Evolutionary conservation across 345 rosid genomes (phyloP).

Genomic region (Moricandia moricandioides): DNA sequence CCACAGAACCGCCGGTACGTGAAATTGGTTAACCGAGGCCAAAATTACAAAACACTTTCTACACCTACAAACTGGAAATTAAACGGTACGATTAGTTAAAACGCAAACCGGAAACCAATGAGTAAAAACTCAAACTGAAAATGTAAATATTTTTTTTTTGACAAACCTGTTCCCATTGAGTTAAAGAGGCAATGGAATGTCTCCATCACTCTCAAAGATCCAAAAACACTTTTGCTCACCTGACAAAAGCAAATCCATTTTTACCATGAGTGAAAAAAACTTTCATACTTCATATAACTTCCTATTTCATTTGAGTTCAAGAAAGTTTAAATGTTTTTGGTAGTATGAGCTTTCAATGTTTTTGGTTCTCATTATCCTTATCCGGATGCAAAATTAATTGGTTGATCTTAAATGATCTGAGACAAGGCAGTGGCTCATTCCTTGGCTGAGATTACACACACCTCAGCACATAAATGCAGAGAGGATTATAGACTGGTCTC

Average conservation of each 20-base stretch:
- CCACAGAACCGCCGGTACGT: conserved; percentile 31
- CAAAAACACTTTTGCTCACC: conserved; percentile 32
- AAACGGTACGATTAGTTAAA: no score
- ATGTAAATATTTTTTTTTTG: conserved; percentile 31
- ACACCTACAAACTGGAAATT: conserved; percentile 47
- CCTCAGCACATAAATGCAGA: conserved; percentile 28
- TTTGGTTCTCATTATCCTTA: conserved; percentile 27
- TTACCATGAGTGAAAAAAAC: conserved; percentile 32
- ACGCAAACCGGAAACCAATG: conserved; percentile 27
- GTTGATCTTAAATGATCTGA: conserved; percentile 20
- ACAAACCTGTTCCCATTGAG: conserved; percentile 66
- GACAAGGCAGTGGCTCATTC: conserved; percentile 7
- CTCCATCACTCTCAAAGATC: conserved; percentile 65
- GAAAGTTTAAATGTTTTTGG: neutral
- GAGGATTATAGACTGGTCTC: conserved; percentile 26
- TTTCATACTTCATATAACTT: conserved; percentile 30
- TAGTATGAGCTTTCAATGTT: conserved; percentile 17
- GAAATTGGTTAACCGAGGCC: conserved; percentile 42
- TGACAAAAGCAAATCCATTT: conserved; percentile 32
- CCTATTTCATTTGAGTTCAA: no score
- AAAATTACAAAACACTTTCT: conserved; percentile 36
- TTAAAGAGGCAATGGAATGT: conserved; percentile 55
- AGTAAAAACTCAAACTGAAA: conserved; percentile 31
- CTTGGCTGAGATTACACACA: conserved; percentile 24
- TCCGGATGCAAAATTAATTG: neutral